phyloP scores from a whole-genome alignment of 495 filamentous ascomycete species.

The Hypoxylon intermedium region DNA sequence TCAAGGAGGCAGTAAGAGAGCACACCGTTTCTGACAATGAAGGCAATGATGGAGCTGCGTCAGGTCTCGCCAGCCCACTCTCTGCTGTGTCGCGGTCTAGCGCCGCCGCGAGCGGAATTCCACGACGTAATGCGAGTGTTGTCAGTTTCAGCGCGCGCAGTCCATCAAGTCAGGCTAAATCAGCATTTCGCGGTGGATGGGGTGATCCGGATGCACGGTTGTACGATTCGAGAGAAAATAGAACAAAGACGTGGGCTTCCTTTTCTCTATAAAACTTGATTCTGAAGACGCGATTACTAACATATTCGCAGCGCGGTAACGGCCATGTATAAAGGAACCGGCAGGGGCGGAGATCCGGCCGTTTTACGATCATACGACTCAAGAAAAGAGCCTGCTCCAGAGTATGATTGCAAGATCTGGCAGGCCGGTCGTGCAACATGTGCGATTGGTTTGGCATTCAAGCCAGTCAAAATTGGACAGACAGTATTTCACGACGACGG shows the following conservation, averaged over 20 bases:
- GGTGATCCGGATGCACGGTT: constrained; percentile 71
- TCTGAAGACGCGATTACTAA: constrained; percentile 37
- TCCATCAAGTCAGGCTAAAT: constrained; percentile 47
- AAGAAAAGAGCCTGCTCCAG: constrained; percentile 83
- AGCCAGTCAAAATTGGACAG: constrained; percentile 92
- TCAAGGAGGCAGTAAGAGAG: constrained; percentile 85
- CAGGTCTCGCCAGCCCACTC: constrained; percentile 41
- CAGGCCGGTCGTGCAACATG: constrained; percentile 94
- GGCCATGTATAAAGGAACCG: constrained; percentile 85
- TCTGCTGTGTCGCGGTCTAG: constrained; percentile 50
- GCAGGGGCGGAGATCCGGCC: constrained; percentile 67
- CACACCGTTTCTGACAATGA: constrained; percentile 83
- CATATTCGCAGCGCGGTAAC: constrained; percentile 73
- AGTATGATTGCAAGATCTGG: constrained; percentile 93
- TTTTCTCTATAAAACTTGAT: not conserved
- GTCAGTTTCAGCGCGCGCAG: constrained; percentile 65
- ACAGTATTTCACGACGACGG: constrained; percentile 95
- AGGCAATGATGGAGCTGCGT: constrained; percentile 67
- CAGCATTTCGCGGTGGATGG: constrained; percentile 57
- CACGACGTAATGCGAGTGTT: constrained; percentile 64
- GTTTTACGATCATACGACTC: constrained; percentile 94
- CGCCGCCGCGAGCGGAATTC: constrained; percentile 38
- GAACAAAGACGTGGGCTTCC: constrained; percentile 85
- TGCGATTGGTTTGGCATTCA: constrained; percentile 91
- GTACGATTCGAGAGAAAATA: constrained; percentile 82